Conservation (phyloP, 148 eudicot genomes). For the Polygonum aviculare region DNA sequence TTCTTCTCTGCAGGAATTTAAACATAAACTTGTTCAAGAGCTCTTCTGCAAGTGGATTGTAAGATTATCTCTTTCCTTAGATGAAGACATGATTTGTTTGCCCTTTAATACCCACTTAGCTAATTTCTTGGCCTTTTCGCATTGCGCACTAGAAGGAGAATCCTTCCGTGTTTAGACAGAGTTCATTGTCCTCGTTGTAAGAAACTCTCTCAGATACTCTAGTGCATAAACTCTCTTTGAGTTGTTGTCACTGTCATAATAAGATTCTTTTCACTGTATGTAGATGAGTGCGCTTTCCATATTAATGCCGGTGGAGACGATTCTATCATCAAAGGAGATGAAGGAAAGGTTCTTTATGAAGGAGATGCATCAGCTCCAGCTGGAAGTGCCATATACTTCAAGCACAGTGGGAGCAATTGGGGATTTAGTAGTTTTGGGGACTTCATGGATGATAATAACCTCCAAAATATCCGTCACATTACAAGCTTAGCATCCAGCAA, state of each 20-base stretch:
- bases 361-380: slow-evolving; percentile 50
- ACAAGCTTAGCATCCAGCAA: slow-evolving; percentile 17
- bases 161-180: slow-evolving; percentile 47
- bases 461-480: slow-evolving; percentile 6
- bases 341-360: slow-evolving; percentile 36
- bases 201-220: slow-evolving; percentile 12
- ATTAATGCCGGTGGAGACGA: slow-evolving; percentile 65
- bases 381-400: slow-evolving; percentile 42
- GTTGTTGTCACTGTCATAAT: neutral
- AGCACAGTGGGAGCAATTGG: slow-evolving; percentile 27
- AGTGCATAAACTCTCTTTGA: neutral
- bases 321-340: slow-evolving; percentile 23
- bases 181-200: slow-evolving; percentile 55
- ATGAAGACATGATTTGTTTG: neutral
- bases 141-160: slow-evolving; percentile 31
- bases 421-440: slow-evolving; percentile 76
- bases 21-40: slow-evolving; percentile 58
- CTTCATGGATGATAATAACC: slow-evolving; percentile 52
- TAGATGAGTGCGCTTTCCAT: slow-evolving; percentile 67
- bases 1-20: slow-evolving; percentile 32
- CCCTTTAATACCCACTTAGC: neutral
- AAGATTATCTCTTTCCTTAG: slow-evolving; percentile 19
- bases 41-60: slow-evolving; percentile 39
- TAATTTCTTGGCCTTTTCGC: neutral
- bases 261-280: slow-evolving; percentile 18